A percentile compares a stretch with the other conserved stretches of the same genome.
phyloP scores from a whole-genome alignment of 2,329 filamentous ascomycete species.

The Xylariaceae sp. region DNA sequence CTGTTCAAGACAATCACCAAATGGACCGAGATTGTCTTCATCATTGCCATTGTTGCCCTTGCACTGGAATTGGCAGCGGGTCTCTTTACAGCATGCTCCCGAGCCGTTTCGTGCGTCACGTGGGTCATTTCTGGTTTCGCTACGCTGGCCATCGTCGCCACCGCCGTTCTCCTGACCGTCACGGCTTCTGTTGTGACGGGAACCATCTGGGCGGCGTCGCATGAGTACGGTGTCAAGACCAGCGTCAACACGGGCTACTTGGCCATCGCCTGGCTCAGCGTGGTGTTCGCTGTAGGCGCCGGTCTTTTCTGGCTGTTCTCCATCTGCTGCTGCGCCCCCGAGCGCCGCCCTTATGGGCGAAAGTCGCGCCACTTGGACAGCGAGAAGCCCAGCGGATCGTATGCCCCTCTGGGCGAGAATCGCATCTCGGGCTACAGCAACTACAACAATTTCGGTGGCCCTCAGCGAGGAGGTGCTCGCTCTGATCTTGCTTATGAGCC shows the following conservation, averaged over 20 bases:
- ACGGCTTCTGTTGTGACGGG: conserved; percentile 66
- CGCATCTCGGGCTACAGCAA: conserved; percentile 29
- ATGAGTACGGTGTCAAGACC: conserved; percentile 65
- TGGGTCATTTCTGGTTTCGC: conserved; percentile 68
- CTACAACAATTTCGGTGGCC: conserved; percentile 33
- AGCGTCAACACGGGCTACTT: conserved; percentile 65
- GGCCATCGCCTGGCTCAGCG: conserved; percentile 70
- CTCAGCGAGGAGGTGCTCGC: conserved; percentile 38
- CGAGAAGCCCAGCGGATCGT: conserved; percentile 47
- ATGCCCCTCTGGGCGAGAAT: conserved; percentile 41
- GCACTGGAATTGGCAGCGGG: conserved; percentile 69
- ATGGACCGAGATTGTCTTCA: conserved; percentile 80
- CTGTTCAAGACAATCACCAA: conserved; percentile 68
- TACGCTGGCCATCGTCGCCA: conserved; percentile 48
- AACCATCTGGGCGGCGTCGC: conserved; percentile 59
- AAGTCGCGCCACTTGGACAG: conserved; percentile 30
- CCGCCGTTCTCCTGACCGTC: conserved; percentile 68
- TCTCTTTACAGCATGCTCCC: conserved; percentile 75
- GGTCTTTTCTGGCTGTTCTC: conserved; percentile 88
- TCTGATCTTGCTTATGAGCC: conserved; percentile 58
- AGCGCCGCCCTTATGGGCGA: conserved; percentile 36
- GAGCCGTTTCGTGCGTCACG: conserved; percentile 74
- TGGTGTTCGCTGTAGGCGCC: conserved; percentile 68
- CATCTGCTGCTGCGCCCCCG: conserved; percentile 81
- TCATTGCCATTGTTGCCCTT: conserved; percentile 66